Conservation (phyloP, 495 filamentous ascomycete species). For the Penicillium paradoxum region DNA sequence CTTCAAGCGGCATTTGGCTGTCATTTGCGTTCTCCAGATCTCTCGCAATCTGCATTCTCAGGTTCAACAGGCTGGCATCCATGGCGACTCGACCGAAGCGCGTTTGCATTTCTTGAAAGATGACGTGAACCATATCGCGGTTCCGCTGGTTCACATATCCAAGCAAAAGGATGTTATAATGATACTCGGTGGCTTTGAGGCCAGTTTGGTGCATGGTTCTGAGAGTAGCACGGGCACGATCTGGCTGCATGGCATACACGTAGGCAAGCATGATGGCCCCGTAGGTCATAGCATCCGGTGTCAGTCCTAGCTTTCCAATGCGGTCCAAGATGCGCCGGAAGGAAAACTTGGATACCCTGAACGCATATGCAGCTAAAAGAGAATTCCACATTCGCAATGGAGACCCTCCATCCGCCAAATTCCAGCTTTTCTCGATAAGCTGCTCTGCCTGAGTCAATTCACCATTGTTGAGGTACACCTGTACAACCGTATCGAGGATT, state of each 20-base stretch:
- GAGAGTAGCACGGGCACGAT: constrained; percentile 63
- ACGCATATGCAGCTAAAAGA: constrained; percentile 63
- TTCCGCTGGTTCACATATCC: constrained; percentile 53
- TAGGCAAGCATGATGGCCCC: constrained; percentile 68
- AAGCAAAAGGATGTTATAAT: constrained; percentile 72
- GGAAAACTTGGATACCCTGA: constrained; percentile 55
- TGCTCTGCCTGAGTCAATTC: constrained; percentile 55
- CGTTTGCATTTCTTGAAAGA: constrained; percentile 49
- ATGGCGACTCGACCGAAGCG: constrained; percentile 39
- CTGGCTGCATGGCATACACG: constrained; percentile 52
- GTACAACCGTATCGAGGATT: constrained; percentile 61
- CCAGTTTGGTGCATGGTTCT: constrained; percentile 51
- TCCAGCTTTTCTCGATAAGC: constrained; percentile 45
- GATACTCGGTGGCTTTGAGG: constrained; percentile 57
- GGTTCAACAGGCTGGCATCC: constrained; percentile 42
- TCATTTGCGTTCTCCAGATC: constrained; percentile 22
- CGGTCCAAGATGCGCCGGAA: constrained; percentile 55
- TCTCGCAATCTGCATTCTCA: constrained; percentile 39
- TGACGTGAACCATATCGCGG: constrained; percentile 46
- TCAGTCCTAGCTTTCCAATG: constrained; percentile 56
- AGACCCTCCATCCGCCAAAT: constrained; percentile 37
- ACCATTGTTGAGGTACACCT: constrained; percentile 63
- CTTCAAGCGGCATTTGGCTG: constrained; percentile 1
- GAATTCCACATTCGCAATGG: constrained; percentile 72
- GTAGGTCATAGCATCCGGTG: constrained; percentile 68